phyloP scores from a whole-genome alignment of 306 rosid genomes.

The Vicia sativa region DNA sequence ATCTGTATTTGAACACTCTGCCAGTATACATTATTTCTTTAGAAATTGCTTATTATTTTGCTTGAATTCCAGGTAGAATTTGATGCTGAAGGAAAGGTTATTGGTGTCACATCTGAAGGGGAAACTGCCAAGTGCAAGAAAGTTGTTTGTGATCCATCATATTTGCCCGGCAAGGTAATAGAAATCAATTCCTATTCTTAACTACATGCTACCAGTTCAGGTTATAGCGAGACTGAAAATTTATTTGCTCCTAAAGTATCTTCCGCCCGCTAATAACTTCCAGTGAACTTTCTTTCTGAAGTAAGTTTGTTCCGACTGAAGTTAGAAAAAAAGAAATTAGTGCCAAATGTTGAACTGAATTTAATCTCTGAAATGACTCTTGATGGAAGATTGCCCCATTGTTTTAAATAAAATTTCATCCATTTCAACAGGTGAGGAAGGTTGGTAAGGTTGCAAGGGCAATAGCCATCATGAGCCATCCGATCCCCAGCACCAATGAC shows the following conservation, averaged over 20 bases:
- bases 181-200: neutral
- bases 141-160: constrained; percentile 97
- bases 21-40: constrained; percentile 10
- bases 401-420: constrained; percentile 32
- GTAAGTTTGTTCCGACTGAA: constrained; percentile 8
- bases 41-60: constrained; percentile 29
- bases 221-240: constrained; percentile 14
- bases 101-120: constrained; percentile 97
- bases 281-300: constrained; percentile 22
- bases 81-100: constrained; percentile 79
- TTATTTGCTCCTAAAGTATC: constrained; percentile 2
- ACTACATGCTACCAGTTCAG: constrained; percentile 36
- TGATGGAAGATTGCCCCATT: constrained; percentile 23
- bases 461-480: constrained; percentile 94
- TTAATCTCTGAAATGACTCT: constrained; percentile 30
- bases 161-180: constrained; percentile 83
- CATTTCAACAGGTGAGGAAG: constrained; percentile 80
- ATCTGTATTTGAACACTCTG: constrained; percentile 19
- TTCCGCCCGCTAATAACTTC: neutral
- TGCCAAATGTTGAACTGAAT: constrained; percentile 27
- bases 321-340: constrained; percentile 15
- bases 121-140: constrained; percentile 96
- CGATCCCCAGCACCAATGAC: constrained; percentile 85
- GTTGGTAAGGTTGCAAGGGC: constrained; percentile 98
- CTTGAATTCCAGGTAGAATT: constrained; percentile 80